Evolutionary conservation across 306 rosid species (phyloP).

Genomic region (Biancaea sappan): DNA sequence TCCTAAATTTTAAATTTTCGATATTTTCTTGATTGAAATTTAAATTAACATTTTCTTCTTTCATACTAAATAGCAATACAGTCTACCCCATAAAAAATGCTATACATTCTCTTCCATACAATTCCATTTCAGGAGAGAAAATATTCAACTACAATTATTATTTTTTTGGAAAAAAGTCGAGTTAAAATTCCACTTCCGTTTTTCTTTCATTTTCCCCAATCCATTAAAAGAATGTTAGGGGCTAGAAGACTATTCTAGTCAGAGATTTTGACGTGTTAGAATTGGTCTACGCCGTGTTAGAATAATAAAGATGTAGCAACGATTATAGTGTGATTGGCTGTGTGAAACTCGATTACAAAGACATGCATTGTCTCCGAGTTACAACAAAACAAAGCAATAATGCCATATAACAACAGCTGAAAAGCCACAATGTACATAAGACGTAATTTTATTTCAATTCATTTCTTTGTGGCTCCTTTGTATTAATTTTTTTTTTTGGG

Average conservation of each 20-base stretch:
- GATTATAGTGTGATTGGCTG: conserved; percentile 9
- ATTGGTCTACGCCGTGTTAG: neutral
- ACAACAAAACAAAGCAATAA: neutral
- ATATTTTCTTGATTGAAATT: no score
- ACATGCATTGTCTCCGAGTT: neutral
- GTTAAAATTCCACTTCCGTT: no score
- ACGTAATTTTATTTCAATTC: conserved; percentile 23
- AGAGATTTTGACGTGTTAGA: neutral
- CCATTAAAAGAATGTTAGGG: conserved; percentile 9
- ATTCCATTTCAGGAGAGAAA: no score
- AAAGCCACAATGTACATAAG: conserved; percentile 20
- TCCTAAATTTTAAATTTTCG: no score
- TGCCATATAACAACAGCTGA: conserved; percentile 1
- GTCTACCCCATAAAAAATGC: no score
- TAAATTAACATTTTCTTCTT: no score
- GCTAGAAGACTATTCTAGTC: neutral
- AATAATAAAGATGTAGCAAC: no score
- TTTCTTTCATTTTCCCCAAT: no score
- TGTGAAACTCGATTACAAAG: neutral
- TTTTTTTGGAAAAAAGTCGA: no score
- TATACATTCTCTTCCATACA: no score
- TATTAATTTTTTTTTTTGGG: conserved; percentile 1
- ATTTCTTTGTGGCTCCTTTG: neutral
- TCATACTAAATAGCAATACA: no score
- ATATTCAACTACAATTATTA: no score